Conservation (phyloP, 1,284 basidiomycete genomes). For the Tilletia horrida region DNA sequence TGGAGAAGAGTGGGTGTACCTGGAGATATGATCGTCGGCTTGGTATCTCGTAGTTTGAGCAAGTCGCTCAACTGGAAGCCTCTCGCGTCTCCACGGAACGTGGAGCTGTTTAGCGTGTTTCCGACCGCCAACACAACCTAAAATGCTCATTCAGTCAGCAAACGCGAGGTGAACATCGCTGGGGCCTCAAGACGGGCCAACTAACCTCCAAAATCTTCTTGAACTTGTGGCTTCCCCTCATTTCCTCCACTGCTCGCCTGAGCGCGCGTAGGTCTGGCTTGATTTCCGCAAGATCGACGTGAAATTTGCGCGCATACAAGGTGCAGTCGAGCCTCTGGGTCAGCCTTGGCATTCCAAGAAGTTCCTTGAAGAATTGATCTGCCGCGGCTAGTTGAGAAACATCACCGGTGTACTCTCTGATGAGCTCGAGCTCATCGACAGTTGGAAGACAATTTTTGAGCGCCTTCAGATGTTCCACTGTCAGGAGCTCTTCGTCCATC, state of each 20-base stretch:
- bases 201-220: slow-evolving; percentile 64
- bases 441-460: slow-evolving; percentile 42
- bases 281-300: slow-evolving; percentile 77
- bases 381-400: slow-evolving; percentile 60
- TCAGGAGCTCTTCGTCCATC: slow-evolving; percentile 36
- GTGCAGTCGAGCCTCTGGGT: slow-evolving; percentile 72
- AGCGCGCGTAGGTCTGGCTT: slow-evolving; percentile 75
- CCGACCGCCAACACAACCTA: slow-evolving; percentile 67
- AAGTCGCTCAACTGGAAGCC: slow-evolving; percentile 80
- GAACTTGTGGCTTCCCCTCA: slow-evolving; percentile 69
- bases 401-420: slow-evolving; percentile 43
- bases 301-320: slow-evolving; percentile 75
- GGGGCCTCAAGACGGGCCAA: background rate
- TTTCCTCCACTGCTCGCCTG: slow-evolving; percentile 69
- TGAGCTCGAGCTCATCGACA: slow-evolving; percentile 40
- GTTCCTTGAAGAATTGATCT: slow-evolving; percentile 79
- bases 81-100: slow-evolving; percentile 74
- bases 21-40: slow-evolving; percentile 66
- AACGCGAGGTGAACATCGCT: background rate
- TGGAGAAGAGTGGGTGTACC: slow-evolving; percentile 81
- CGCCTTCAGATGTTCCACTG: slow-evolving; percentile 38
- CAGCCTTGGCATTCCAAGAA: slow-evolving; percentile 73
- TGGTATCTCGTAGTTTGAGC: slow-evolving; percentile 79
- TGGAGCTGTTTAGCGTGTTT: slow-evolving; percentile 75
- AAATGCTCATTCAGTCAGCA: slow-evolving; percentile 1